These are phyloP conservation scores for Macrolepiota fuliginosa DNA, from an alignment of 768 basidiomycete species.

Conservation along the genomic window DNA sequence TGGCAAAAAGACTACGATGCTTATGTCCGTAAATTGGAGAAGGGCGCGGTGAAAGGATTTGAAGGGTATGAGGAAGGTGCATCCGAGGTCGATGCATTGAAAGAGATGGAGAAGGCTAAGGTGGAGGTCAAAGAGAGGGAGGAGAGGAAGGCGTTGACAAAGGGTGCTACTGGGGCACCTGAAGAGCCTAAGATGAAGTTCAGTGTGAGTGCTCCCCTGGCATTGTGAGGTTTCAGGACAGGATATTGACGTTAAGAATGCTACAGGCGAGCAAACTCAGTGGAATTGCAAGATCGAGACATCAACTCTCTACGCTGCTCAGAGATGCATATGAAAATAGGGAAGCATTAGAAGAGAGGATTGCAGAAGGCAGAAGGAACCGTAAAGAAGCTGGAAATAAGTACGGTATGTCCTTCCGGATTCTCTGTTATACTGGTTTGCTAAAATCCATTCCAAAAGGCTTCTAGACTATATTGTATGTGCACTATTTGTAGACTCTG, in stretches of 20 bases:
- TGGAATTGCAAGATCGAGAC: slow-evolving; percentile 66
- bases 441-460: slow-evolving; percentile 20
- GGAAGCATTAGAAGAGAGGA: slow-evolving; percentile 78
- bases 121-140: slow-evolving; percentile 73
- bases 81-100: slow-evolving; percentile 62
- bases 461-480: slow-evolving; percentile 32
- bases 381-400: slow-evolving; percentile 91
- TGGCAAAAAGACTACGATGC: slow-evolving; percentile 75
- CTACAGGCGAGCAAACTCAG: slow-evolving; percentile 67
- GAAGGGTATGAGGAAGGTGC: slow-evolving; percentile 57
- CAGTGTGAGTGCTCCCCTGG: slow-evolving; percentile 45
- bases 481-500: background rate
- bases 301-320: slow-evolving; percentile 78
- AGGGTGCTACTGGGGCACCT: slow-evolving; percentile 54
- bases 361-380: slow-evolving; percentile 80
- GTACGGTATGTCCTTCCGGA: slow-evolving; percentile 58
- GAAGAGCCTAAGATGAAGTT: slow-evolving; percentile 82
- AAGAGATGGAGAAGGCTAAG: slow-evolving; percentile 79
- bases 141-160: slow-evolving; percentile 72
- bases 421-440: background rate
- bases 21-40: slow-evolving; percentile 72
- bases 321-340: slow-evolving; percentile 84
- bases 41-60: slow-evolving; percentile 63
- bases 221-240: background rate
- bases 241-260: background rate